Percentiles rank a stretch among this genome's conserved stretches.
These are phyloP conservation scores for Penicillium argentinense DNA, from an alignment of 495 filamentous ascomycete species.

Conservation along the genomic window DNA sequence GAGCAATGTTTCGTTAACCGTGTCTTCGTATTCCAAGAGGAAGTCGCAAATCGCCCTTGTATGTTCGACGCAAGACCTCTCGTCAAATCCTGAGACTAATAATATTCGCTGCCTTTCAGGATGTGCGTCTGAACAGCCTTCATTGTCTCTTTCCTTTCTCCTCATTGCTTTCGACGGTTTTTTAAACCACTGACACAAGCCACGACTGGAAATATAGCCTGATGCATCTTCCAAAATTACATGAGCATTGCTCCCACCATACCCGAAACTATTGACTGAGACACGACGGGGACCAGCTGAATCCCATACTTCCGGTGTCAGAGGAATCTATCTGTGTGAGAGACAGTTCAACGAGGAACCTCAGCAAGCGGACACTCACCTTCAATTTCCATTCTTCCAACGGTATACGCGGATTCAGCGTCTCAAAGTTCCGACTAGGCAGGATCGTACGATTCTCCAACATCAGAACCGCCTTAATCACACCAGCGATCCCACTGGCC, in stretches of 20 bases:
- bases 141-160: not conserved
- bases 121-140: not conserved
- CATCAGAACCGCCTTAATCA: constrained; percentile 35
- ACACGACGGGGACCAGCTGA: constrained; percentile 23
- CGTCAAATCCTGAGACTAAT: constrained; percentile 20
- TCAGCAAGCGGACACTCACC: constrained; percentile 15
- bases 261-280: constrained; percentile 40
- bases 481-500: constrained; percentile 30
- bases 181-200: not conserved
- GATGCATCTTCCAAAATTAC: constrained; percentile 36
- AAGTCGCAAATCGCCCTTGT: constrained; percentile 9
- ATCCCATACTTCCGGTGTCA: not conserved
- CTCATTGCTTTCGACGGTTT: not conserved
- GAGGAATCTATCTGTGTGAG: not conserved
- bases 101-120: constrained; percentile 9
- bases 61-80: constrained; percentile 7
- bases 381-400: constrained; percentile 30
- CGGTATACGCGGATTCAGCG: constrained; percentile 25
- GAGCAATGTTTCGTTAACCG: constrained; percentile 10
- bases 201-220: constrained; percentile 5
- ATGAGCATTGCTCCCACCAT: constrained; percentile 43
- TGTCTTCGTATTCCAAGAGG: not conserved
- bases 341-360: too few species aligned
- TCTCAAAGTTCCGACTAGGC: constrained; percentile 30
- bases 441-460: constrained; percentile 31